A percentile compares a stretch with the other conserved stretches of the same genome.
phyloP scores from a whole-genome alignment of 2,329 filamentous ascomycete genomes.

The Penicillium sp. region DNA sequence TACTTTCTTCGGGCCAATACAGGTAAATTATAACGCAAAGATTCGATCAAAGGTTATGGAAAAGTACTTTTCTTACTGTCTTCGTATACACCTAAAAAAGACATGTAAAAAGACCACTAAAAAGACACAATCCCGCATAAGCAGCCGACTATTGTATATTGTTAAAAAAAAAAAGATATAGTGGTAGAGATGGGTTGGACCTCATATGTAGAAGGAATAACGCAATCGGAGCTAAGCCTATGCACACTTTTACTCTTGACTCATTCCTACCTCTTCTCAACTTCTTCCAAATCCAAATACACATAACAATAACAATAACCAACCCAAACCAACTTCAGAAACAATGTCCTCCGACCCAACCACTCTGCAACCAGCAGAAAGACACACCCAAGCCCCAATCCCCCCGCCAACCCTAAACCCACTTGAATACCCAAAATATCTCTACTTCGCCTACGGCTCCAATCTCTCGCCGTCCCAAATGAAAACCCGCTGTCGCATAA shows the following conservation, averaged over 20 bases:
- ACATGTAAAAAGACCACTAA: no score
- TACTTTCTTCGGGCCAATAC: no score
- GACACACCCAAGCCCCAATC: background rate
- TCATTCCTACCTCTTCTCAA: background rate
- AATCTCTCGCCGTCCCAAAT: constrained; percentile 47
- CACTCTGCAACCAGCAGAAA: background rate
- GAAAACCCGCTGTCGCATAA: constrained; percentile 36
- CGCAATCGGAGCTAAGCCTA: background rate
- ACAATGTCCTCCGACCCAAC: background rate
- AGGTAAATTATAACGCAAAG: no score
- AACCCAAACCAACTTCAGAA: background rate
- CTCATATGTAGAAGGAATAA: background rate
- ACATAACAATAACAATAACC: background rate
- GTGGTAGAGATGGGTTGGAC: background rate
- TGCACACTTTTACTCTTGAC: background rate
- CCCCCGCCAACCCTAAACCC: constrained; percentile 21
- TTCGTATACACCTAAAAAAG: no score
- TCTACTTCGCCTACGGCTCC: constrained; percentile 48
- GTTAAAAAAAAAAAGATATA: background rate
- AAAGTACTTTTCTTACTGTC: no score
- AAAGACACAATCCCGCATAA: no score
- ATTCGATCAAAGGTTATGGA: no score
- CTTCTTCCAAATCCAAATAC: background rate
- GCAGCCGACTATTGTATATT: background rate
- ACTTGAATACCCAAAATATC: constrained; percentile 23